Conservation (phyloP, 2,329 filamentous ascomycete genomes). For the Paraconiothyrium sp. region DNA sequence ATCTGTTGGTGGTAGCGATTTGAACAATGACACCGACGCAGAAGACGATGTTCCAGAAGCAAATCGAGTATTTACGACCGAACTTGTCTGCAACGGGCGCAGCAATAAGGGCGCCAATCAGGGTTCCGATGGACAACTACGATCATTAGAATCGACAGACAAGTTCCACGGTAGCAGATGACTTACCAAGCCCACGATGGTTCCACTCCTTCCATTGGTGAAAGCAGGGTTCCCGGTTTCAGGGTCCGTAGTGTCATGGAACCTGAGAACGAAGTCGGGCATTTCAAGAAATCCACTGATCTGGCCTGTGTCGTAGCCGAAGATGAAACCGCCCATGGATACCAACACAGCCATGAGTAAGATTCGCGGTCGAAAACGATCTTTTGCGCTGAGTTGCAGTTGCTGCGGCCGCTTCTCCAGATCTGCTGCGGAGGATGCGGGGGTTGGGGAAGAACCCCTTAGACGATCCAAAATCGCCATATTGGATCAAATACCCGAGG, state of each 20-base stretch:
- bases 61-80: slow-evolving; percentile 70
- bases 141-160: slow-evolving; percentile 7
- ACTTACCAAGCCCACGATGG: slow-evolving; percentile 47
- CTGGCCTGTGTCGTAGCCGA: slow-evolving; percentile 48
- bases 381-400: slow-evolving; percentile 30
- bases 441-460: slow-evolving; percentile 28
- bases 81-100: slow-evolving; percentile 69
- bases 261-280: slow-evolving; percentile 44
- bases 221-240: slow-evolving; percentile 36
- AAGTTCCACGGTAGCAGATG: not conserved
- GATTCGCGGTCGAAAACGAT: slow-evolving; percentile 45
- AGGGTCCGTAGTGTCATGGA: slow-evolving; percentile 35
- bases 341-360: slow-evolving; percentile 46
- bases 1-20: slow-evolving; percentile 65
- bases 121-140: slow-evolving; percentile 74
- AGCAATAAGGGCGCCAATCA: slow-evolving; percentile 72
- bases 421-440: slow-evolving; percentile 33
- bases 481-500: not conserved
- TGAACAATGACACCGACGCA: slow-evolving; percentile 73
- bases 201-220: slow-evolving; percentile 43
- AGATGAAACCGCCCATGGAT: slow-evolving; percentile 49
- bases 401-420: slow-evolving; percentile 42
- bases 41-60: slow-evolving; percentile 69
- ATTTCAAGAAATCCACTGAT: slow-evolving; percentile 51
- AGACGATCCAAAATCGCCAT: slow-evolving; percentile 37